Evolutionary conservation across 805 yeast species (phyloP), one percentile per base, ranked within the genome.

Genomic region (Metschnikowia rubicola): DNA sequence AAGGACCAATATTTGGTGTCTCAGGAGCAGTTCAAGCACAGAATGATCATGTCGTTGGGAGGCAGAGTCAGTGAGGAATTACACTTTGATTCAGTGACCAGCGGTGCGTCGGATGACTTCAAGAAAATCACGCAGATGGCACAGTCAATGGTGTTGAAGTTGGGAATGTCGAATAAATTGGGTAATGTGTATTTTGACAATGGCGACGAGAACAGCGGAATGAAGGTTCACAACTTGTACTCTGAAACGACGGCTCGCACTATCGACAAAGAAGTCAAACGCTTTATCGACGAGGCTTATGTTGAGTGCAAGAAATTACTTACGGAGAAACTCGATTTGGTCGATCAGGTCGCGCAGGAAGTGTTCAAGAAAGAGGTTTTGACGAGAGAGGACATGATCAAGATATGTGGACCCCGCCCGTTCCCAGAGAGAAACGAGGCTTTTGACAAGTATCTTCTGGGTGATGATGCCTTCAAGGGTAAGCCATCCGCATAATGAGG

Each of bases 61-160:
- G 99, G 99, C 15, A 80, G 99, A 58, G 97, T 94, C 15, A 83
- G 95, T 34, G 99, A 94, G 68, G 99, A 95, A 68, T 68, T 94
- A 41, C 90, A 92, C 64, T 94, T 94, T 62, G 77, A 81, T 15
- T 81, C 91, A n/a, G 96, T 94, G 9, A 91, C 98, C 7, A 83
- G 95, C 46, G 99, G 99, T 48, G 99, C 97, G 0, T 83, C 90
- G 19, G 97, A 94, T 62, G 99, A 94, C 66, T 91, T 94, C 74
- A 88, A 92, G 65, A 94, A 94, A 66, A 96, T 94, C 19, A 92
- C 98, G 0, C 82, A 82, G 48, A 88, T 94, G 80, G 98, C 98
- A 1, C 86, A 84, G 40, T 80, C 86, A 28, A 94, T 94, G 99
- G 96, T 95, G 21, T 79, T 92, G 38, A 80, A 83, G 52, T 78